Evolutionary conservation across 306 rosid genomes (phyloP).

Genomic region (Inga leiocalycina): DNA sequence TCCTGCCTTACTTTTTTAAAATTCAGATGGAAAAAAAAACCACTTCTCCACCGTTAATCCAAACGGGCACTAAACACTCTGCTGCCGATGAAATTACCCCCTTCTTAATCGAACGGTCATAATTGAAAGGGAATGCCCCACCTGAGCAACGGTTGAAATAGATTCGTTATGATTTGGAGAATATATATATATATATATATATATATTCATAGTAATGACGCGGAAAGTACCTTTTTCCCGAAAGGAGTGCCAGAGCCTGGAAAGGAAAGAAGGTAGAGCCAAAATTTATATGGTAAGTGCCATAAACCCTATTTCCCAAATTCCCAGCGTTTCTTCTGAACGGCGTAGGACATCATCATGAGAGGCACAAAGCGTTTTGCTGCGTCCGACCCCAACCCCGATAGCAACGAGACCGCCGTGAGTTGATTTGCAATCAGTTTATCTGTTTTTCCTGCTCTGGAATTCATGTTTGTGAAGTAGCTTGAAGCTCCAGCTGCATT

Average conservation of each 20-base stretch:
- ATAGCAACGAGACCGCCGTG: conserved; percentile 64
- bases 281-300: background rate
- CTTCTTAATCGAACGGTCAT: conserved; percentile 41
- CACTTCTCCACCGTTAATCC: too few relatives aligned
- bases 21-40: too few relatives aligned
- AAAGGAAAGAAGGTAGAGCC: background rate
- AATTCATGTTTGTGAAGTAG: conserved; percentile 8
- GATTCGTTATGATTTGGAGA: conserved; percentile 8
- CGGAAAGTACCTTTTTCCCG: conserved; percentile 20
- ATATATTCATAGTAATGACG: background rate
- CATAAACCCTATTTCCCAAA: conserved; percentile 36
- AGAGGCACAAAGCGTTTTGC: conserved; percentile 79
- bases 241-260: conserved; percentile 1
- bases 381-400: conserved; percentile 59
- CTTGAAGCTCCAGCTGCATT: conserved; percentile 28
- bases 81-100: too few relatives aligned
- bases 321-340: background rate
- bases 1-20: too few relatives aligned
- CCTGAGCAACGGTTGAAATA: conserved; percentile 44
- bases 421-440: conserved; percentile 29
- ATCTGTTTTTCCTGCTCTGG: background rate
- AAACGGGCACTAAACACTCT: too few relatives aligned
- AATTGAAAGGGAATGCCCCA: conserved; percentile 49
- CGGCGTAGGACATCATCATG: conserved; percentile 5
- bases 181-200: background rate